phyloP scores from a whole-genome alignment of 2,329 filamentous ascomycete species.

The Phialophora chinensis region DNA sequence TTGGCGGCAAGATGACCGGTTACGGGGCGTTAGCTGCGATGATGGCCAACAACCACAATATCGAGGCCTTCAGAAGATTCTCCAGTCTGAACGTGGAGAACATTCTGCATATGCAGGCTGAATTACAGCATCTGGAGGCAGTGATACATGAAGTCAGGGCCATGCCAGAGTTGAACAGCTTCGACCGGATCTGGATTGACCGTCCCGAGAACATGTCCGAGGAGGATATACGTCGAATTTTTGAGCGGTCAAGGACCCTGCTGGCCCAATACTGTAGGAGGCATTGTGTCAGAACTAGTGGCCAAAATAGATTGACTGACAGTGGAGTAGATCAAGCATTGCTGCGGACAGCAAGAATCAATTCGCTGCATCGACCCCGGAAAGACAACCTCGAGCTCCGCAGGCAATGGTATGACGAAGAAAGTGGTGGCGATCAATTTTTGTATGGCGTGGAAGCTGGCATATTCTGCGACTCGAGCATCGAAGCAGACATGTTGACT shows the following conservation, averaged over 20 bases:
- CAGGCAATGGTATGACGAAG: slow-evolving; percentile 37
- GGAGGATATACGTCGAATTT: slow-evolving; percentile 31
- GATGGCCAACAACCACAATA: slow-evolving; percentile 34
- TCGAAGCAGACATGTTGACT: slow-evolving; percentile 33
- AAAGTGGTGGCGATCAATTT: slow-evolving; percentile 34
- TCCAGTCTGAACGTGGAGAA: slow-evolving; percentile 33
- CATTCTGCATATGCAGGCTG: slow-evolving; percentile 38
- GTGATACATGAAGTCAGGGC: slow-evolving; percentile 34
- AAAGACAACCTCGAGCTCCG: slow-evolving; percentile 35
- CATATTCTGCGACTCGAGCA: slow-evolving; percentile 30
- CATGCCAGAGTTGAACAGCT: slow-evolving; percentile 31
- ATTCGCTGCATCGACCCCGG: slow-evolving; percentile 29
- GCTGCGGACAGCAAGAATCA: slow-evolving; percentile 34
- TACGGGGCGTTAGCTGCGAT: slow-evolving; percentile 34
- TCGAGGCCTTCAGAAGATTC: slow-evolving; percentile 36
- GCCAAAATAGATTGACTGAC: slow-evolving; percentile 22
- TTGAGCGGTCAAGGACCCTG: slow-evolving; percentile 35
- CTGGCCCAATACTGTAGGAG: slow-evolving; percentile 35
- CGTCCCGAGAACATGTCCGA: slow-evolving; percentile 32
- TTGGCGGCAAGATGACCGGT: slow-evolving; percentile 31
- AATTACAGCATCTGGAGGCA: slow-evolving; percentile 34
- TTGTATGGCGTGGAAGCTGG: slow-evolving; percentile 36
- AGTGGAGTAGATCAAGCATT: slow-evolving; percentile 32
- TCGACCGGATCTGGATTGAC: slow-evolving; percentile 35
- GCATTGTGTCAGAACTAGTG: not conserved